Conservation (phyloP, 179 eudicot species). For the Patellifolia procumbens region DNA sequence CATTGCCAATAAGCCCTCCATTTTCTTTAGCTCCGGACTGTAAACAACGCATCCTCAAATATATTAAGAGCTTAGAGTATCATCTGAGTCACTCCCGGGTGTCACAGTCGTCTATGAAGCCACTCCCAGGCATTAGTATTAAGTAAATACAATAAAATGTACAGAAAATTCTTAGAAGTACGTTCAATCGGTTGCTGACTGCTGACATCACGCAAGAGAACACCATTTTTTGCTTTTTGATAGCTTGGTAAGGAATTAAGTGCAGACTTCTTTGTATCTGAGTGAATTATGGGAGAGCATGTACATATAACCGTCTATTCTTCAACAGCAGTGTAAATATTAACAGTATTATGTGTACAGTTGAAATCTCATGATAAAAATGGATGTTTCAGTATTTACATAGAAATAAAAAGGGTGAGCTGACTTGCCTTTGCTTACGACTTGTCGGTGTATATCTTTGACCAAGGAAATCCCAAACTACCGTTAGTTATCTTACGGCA, state of each 20-base stretch:
- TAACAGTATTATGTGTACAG: slow-evolving; percentile 12
- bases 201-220: slow-evolving; percentile 20
- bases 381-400: background rate
- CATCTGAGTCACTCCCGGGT: slow-evolving; percentile 34
- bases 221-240: background rate
- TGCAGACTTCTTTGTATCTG: slow-evolving; percentile 16
- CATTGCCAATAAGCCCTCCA: slow-evolving; percentile 45
- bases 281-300: slow-evolving; percentile 8
- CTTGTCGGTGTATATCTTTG: background rate
- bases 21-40: slow-evolving; percentile 30
- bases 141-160: slow-evolving; percentile 42
- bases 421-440: background rate
- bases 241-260: background rate
- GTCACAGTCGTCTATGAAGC: no score
- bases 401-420: background rate
- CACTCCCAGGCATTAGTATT: slow-evolving; percentile 27
- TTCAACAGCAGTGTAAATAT: slow-evolving; percentile 29
- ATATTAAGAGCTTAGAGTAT: slow-evolving; percentile 40
- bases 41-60: slow-evolving; percentile 36
- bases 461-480: background rate
- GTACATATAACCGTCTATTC: slow-evolving; percentile 37
- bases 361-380: background rate
- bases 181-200: slow-evolving; percentile 21
- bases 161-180: slow-evolving; percentile 23
- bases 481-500: background rate